A percentile compares a stretch with the other conserved stretches of the same genome.
Conservation (phyloP, 495 filamentous ascomycete species). For the Annulohypoxylon moriforme region DNA sequence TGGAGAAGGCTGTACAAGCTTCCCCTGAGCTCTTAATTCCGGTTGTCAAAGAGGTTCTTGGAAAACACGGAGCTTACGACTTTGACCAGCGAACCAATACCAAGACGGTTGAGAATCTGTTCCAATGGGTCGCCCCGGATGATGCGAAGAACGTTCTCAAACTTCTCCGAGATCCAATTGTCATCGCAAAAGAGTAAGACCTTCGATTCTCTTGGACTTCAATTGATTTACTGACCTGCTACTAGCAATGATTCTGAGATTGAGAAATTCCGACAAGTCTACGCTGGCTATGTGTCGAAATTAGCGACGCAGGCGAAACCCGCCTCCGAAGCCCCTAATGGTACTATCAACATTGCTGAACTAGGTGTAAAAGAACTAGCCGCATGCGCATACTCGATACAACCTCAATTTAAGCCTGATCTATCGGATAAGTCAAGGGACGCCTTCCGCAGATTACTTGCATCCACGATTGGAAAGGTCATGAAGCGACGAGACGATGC, state of each 20-base stretch:
- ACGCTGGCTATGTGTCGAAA: constrained; percentile 66
- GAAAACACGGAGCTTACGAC: constrained; percentile 74
- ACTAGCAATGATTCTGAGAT: constrained; percentile 43
- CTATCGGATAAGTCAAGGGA: constrained; percentile 71
- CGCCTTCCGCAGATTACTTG: constrained; percentile 74
- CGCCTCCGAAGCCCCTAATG: constrained; percentile 5
- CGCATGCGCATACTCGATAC: constrained; percentile 60
- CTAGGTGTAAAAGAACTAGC: constrained; percentile 58
- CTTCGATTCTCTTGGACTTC: not conserved
- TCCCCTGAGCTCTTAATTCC: constrained; percentile 69
- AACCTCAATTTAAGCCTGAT: constrained; percentile 54
- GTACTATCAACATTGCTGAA: constrained; percentile 39
- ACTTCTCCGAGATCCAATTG: constrained; percentile 52
- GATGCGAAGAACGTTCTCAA: constrained; percentile 61
- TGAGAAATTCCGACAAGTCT: constrained; percentile 60
- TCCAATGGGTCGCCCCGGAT: constrained; percentile 68
- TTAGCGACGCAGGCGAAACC: constrained; percentile 44
- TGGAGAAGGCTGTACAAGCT: constrained; percentile 72
- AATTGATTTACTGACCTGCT: constrained; percentile 24
- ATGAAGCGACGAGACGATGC: constrained; percentile 70
- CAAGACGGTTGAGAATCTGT: constrained; percentile 83
- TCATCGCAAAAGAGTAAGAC: constrained; percentile 47
- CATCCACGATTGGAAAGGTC: constrained; percentile 72
- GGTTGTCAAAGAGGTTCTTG: constrained; percentile 73
- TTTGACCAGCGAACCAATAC: constrained; percentile 91